These are phyloP conservation scores for Cladophialophora exuberans DNA, from an alignment of 2,329 filamentous ascomycete species.

Conservation along the genomic window DNA sequence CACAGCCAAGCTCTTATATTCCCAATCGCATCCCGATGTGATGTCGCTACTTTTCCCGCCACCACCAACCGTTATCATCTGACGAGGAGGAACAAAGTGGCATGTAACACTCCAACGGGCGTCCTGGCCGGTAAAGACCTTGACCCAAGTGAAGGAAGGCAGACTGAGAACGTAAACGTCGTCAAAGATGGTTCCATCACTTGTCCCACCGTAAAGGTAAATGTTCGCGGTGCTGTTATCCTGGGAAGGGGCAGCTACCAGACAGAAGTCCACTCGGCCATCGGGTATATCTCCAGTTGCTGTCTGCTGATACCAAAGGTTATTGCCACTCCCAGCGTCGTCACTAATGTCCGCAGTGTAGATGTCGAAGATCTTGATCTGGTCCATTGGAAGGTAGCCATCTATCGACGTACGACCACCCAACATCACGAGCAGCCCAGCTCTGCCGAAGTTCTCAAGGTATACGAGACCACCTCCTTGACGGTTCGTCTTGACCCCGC, in stretches of 20 bases:
- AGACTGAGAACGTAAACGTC: constrained; percentile 52
- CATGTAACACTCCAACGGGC: constrained; percentile 49
- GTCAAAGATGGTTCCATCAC: constrained; percentile 43
- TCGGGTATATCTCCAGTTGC: constrained; percentile 47
- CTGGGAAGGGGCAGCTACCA: constrained; percentile 44
- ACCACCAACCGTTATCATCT: constrained; percentile 50
- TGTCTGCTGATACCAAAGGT: constrained; percentile 48
- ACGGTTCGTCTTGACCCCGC: constrained; percentile 39
- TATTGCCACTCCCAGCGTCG: constrained; percentile 33
- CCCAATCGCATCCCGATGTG: constrained; percentile 39
- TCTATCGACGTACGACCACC: constrained; percentile 40
- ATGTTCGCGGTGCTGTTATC: constrained; percentile 55
- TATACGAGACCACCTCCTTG: constrained; percentile 44
- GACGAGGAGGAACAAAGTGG: constrained; percentile 43
- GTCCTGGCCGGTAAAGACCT: constrained; percentile 41
- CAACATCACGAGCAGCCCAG: constrained; percentile 44
- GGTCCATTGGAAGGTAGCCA: constrained; percentile 38
- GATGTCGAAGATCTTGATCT: constrained; percentile 48
- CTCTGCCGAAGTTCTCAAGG: constrained; percentile 40
- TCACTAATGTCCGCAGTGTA: constrained; percentile 35
- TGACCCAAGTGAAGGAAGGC: constrained; percentile 51
- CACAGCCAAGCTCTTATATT: constrained; percentile 38
- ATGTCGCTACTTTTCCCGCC: constrained; percentile 25
- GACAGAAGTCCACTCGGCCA: constrained; percentile 50
- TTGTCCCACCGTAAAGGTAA: constrained; percentile 54